These are phyloP conservation scores for Zygoascus tannicola DNA, from an alignment of 805 yeast species.

Conservation along the genomic window DNA sequence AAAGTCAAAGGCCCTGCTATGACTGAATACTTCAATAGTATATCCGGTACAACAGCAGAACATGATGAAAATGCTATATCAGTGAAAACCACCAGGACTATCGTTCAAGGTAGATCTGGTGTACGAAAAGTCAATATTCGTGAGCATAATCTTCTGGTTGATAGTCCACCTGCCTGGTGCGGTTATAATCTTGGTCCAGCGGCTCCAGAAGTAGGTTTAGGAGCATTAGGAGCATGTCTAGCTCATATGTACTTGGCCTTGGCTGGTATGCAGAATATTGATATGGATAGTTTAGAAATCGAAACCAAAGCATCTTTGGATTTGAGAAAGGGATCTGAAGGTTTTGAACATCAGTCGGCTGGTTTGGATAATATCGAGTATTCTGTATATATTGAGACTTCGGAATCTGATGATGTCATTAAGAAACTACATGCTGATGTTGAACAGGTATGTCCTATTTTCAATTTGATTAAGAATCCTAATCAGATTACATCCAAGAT, in stretches of 20 bases:
- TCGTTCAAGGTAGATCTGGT: slow-evolving; percentile 9
- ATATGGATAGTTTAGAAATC: slow-evolving; percentile 3
- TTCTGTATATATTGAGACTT: slow-evolving; percentile 3
- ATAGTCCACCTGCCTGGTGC: slow-evolving; percentile 9
- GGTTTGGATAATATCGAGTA: slow-evolving; percentile 11
- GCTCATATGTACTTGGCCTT: slow-evolving; percentile 10
- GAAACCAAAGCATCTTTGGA: slow-evolving; percentile 6
- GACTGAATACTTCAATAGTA: slow-evolving; percentile 5
- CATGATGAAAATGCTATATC: slow-evolving; percentile 5
- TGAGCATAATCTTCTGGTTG: slow-evolving; percentile 8
- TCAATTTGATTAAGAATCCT: slow-evolving; percentile 27
- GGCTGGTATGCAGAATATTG: slow-evolving; percentile 8
- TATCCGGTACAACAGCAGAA: slow-evolving; percentile 6
- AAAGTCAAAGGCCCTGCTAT: slow-evolving; percentile 9
- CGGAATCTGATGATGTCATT: background rate
- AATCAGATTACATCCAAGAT: slow-evolving; percentile 28
- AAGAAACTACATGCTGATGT: slow-evolving; percentile 6
- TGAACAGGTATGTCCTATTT: slow-evolving; percentile 28
- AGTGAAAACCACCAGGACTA: background rate
- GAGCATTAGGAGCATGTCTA: slow-evolving; percentile 9
- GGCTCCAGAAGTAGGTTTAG: slow-evolving; percentile 9
- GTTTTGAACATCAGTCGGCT: slow-evolving; percentile 8
- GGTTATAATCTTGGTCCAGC: slow-evolving; percentile 8
- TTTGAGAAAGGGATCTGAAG: slow-evolving; percentile 8
- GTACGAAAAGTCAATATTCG: slow-evolving; percentile 5